Percentiles rank a stretch among this genome's conserved stretches.
These are phyloP conservation scores for Bassia scoparia DNA, from an alignment of 148 eudicot genomes.

Conservation along the genomic window DNA sequence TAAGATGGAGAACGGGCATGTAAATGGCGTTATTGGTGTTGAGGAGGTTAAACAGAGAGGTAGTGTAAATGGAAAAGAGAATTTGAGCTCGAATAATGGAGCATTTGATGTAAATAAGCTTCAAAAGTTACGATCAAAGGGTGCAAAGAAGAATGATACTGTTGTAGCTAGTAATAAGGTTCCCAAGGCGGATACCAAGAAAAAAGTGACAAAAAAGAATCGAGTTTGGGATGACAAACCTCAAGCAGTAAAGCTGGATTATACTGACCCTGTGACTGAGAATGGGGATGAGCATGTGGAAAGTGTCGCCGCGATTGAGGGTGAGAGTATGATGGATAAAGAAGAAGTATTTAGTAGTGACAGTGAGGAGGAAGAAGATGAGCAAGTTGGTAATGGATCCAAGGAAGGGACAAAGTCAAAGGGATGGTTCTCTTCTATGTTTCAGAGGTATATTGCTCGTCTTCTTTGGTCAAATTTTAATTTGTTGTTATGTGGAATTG, in stretches of 20 bases:
- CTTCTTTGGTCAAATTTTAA: background rate
- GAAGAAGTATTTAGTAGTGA: constrained; percentile 92
- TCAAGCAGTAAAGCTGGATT: constrained; percentile 65
- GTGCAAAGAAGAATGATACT: constrained; percentile 66
- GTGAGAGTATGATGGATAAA: constrained; percentile 97
- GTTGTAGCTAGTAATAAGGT: constrained; percentile 44
- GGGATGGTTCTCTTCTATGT: constrained; percentile 95
- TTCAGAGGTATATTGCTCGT: constrained; percentile 55
- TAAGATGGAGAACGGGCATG: constrained; percentile 47
- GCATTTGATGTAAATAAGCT: constrained; percentile 96
- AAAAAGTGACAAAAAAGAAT: constrained; percentile 75
- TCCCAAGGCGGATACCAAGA: constrained; percentile 62
- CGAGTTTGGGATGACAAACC: constrained; percentile 90
- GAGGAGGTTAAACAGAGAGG: constrained; percentile 28
- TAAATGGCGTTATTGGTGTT: constrained; percentile 37
- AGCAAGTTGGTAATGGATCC: constrained; percentile 38
- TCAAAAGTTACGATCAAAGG: constrained; percentile 69
- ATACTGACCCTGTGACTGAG: constrained; percentile 69
- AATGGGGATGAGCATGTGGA: constrained; percentile 50
- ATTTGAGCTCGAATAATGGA: constrained; percentile 47
- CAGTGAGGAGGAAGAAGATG: constrained; percentile 69
- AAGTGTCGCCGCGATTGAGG: constrained; percentile 46
- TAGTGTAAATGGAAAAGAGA: constrained; percentile 59
- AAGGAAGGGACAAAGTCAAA: constrained; percentile 65
- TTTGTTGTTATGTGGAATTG: no score